Conservation (phyloP, 2,329 filamentous ascomycete genomes). For the Colletotrichum scovillei region DNA sequence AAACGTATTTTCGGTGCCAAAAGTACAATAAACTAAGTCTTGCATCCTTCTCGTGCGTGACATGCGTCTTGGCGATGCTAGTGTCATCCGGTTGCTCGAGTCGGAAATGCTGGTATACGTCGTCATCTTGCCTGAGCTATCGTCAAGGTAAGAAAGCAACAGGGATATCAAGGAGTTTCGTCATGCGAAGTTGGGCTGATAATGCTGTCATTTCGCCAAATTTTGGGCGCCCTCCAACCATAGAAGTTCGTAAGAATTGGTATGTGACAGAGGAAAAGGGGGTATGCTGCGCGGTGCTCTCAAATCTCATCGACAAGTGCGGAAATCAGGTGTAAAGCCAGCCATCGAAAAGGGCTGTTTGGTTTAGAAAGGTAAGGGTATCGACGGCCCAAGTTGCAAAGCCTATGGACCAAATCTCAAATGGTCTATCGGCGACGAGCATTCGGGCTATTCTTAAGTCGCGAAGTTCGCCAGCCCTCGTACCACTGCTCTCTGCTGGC, state of each 20-base stretch:
- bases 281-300: constrained; percentile 50
- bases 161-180: constrained; percentile 32
- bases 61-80: not conserved
- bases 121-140: not conserved
- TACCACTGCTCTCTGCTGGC: constrained; percentile 95
- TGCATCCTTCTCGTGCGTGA: constrained; percentile 2
- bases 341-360: not conserved
- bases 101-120: not conserved
- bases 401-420: constrained; percentile 2
- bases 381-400: constrained; percentile 4
- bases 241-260: constrained; percentile 36
- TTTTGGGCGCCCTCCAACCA: constrained; percentile 26
- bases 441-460: constrained; percentile 66
- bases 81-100: not conserved
- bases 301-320: constrained; percentile 37
- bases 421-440: constrained; percentile 47
- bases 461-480: constrained; percentile 88
- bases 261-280: constrained; percentile 39
- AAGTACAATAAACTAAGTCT: constrained; percentile 24
- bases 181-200: constrained; percentile 11
- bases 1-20: constrained; percentile 37
- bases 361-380: constrained; percentile 34
- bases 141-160: not conserved
- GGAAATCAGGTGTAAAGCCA: constrained; percentile 23
- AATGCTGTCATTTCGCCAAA: constrained; percentile 22